These are phyloP conservation scores for Karstenula rhodostoma DNA, from an alignment of 2,329 filamentous ascomycete genomes.

Conservation along the genomic window DNA sequence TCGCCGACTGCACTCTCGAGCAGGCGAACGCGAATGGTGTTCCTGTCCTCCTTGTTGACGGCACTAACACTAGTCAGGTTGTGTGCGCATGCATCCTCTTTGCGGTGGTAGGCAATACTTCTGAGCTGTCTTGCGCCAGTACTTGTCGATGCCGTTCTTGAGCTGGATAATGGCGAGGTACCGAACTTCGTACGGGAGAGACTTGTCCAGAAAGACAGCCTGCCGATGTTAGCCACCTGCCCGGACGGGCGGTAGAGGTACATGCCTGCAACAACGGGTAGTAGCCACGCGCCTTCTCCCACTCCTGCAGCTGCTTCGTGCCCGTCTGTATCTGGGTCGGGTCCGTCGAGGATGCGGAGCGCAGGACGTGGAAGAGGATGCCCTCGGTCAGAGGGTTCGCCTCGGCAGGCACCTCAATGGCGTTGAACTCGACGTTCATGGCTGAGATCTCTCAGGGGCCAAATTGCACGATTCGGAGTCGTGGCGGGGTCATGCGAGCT, in stretches of 20 bases:
- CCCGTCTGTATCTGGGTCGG: slow-evolving; percentile 60
- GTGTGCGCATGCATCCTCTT: not conserved
- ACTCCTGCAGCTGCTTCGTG: slow-evolving; percentile 61
- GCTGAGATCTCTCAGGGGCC: not conserved
- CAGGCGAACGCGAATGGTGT: slow-evolving; percentile 75
- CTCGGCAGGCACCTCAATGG: slow-evolving; percentile 83
- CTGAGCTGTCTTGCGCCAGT: slow-evolving; percentile 84
- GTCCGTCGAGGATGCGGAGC: slow-evolving; percentile 57
- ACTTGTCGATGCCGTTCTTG: slow-evolving; percentile 95
- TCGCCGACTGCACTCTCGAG: slow-evolving; percentile 82
- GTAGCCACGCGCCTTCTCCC: slow-evolving; percentile 58
- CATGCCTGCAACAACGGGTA: slow-evolving; percentile 57
- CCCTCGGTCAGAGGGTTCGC: slow-evolving; percentile 66
- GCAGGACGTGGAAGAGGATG: slow-evolving; percentile 58
- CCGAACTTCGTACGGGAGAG: slow-evolving; percentile 78
- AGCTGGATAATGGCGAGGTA: slow-evolving; percentile 92
- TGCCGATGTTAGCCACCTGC: slow-evolving; percentile 49
- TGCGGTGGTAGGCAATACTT: slow-evolving; percentile 55
- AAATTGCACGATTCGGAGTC: slow-evolving; percentile 1
- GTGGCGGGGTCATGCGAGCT: slow-evolving; percentile 27
- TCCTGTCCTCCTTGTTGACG: slow-evolving; percentile 75
- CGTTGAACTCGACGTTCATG: slow-evolving; percentile 44
- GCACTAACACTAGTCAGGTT: slow-evolving; percentile 54
- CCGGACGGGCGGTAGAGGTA: not conserved
- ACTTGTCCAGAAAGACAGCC: slow-evolving; percentile 82